Conservation (phyloP, 352 stramenopile species). For the Globisporangium nagaii region DNA sequence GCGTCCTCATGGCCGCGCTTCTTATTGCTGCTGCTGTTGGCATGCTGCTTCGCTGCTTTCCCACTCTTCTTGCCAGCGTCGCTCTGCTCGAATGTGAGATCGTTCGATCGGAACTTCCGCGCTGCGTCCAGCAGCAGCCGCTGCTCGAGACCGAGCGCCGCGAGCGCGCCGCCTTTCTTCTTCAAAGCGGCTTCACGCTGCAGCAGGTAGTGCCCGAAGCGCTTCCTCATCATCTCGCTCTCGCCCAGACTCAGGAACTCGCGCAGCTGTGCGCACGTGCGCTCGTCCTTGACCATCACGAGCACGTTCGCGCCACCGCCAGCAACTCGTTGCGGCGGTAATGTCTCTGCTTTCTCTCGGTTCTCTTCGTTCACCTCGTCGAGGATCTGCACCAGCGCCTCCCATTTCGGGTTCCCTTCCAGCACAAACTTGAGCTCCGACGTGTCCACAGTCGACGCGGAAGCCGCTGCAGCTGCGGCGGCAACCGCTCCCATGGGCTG, state of each 20-base stretch:
- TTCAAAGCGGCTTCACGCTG: slow-evolving; percentile 55
- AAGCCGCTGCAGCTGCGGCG: neutral
- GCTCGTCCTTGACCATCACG: slow-evolving; percentile 88
- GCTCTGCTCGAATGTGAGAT: slow-evolving; percentile 29
- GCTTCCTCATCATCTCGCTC: slow-evolving; percentile 72
- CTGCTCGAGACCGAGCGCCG: slow-evolving; percentile 53
- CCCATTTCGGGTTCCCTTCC: slow-evolving; percentile 95
- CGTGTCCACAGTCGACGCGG: slow-evolving; percentile 17
- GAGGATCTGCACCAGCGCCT: slow-evolving; percentile 88
- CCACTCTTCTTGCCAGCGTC: slow-evolving; percentile 10
- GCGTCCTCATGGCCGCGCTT: slow-evolving; percentile 11
- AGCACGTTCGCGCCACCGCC: slow-evolving; percentile 52
- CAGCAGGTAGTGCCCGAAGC: slow-evolving; percentile 79
- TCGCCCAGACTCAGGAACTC: slow-evolving; percentile 79
- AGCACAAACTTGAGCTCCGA: slow-evolving; percentile 57
- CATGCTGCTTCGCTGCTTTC: too few relatives aligned
- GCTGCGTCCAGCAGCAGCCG: slow-evolving; percentile 52
- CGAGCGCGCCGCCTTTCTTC: slow-evolving; percentile 39
- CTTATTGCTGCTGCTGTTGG: slow-evolving; percentile 11
- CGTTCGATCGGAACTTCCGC: slow-evolving; percentile 37
- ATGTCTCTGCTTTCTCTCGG: slow-evolving; percentile 4
- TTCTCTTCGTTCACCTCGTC: slow-evolving; percentile 83
- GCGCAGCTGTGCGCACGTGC: slow-evolving; percentile 77
- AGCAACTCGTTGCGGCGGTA: slow-evolving; percentile 15
- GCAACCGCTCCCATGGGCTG: neutral